Conservation (phyloP, 305 asterid genomes). For the Solanum hybrid region DNA sequence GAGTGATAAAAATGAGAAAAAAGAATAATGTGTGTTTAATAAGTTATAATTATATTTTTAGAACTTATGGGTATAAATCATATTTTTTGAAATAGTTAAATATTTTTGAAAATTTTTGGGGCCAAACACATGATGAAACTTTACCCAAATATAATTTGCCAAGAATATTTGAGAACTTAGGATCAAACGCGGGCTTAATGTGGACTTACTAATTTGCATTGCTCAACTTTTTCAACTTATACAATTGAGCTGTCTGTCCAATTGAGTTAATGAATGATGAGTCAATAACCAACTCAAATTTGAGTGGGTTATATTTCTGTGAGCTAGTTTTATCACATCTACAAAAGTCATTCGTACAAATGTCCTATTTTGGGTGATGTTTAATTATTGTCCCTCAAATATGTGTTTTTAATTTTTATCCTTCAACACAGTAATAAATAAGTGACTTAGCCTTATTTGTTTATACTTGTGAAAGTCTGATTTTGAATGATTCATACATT, state of each 20-base stretch:
- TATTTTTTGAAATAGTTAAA: too few species aligned
- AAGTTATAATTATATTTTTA: not conserved
- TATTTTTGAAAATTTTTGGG: too few species aligned
- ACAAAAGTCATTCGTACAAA: not conserved
- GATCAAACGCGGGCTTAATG: not conserved
- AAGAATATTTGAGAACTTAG: not conserved
- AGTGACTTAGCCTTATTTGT: too few species aligned
- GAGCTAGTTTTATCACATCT: not conserved
- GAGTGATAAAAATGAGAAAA: too few species aligned
- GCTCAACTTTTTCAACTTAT: not conserved
- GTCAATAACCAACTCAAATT: too few species aligned
- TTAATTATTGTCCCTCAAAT: too few species aligned
- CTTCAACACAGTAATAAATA: too few species aligned
- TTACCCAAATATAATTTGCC: too few species aligned
- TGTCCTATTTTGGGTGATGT: not conserved
- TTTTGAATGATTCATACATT: too few species aligned
- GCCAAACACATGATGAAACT: too few species aligned
- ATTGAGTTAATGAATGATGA: not conserved
- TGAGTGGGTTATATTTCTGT: not conserved
- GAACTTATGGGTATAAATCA: not conserved
- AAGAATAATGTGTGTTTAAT: too few species aligned
- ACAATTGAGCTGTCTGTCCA: not conserved
- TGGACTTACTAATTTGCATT: not conserved
- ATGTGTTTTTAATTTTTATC: too few species aligned
- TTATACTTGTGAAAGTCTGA: accelerated